These are phyloP conservation scores for Agaricales sp. DNA, from an alignment of 1,284 basidiomycete species.

Conservation along the genomic window DNA sequence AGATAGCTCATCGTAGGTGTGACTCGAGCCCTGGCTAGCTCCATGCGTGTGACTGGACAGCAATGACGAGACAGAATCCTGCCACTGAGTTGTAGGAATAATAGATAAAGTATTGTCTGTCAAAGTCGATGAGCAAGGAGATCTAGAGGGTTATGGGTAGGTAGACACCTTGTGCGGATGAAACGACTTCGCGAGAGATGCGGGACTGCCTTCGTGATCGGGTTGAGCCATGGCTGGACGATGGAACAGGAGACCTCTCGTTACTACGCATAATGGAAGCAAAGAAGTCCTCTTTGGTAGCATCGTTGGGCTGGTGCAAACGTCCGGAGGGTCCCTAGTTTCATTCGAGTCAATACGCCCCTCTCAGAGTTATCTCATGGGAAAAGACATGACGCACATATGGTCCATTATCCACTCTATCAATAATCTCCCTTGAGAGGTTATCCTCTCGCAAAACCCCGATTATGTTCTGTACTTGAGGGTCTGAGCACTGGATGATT, in stretches of 20 bases:
- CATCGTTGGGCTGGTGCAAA: slow-evolving; percentile 35
- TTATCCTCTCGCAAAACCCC: slow-evolving; percentile 60
- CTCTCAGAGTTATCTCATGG: too few species aligned
- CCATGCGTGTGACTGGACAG: background rate
- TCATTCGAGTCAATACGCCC: too few species aligned
- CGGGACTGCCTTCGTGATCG: slow-evolving; percentile 65
- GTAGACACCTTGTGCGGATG: slow-evolving; percentile 45
- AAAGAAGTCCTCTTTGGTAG: slow-evolving; percentile 61
- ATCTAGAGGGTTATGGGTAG: slow-evolving; percentile 6
- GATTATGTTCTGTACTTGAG: slow-evolving; percentile 58
- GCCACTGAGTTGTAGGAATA: slow-evolving; percentile 36
- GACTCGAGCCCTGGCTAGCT: slow-evolving; percentile 22
- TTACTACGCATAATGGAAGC: slow-evolving; percentile 57
- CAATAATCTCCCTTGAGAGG: slow-evolving; percentile 60
- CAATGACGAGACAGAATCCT: background rate
- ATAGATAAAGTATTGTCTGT: slow-evolving; percentile 50
- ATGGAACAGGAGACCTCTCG: slow-evolving; percentile 22
- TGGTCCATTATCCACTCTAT: slow-evolving; percentile 64
- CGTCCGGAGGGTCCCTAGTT: slow-evolving; percentile 57
- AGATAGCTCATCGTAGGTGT: slow-evolving; percentile 17
- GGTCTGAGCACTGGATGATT: slow-evolving; percentile 64
- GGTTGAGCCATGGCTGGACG: slow-evolving; percentile 32
- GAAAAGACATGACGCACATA: slow-evolving; percentile 38
- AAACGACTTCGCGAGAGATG: slow-evolving; percentile 67
- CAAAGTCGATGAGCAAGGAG: slow-evolving; percentile 3